A percentile compares a stretch with the other conserved stretches of the same genome.
Conservation (phyloP, 495 filamentous ascomycete genomes). For the Hypoxylon fuscum region DNA sequence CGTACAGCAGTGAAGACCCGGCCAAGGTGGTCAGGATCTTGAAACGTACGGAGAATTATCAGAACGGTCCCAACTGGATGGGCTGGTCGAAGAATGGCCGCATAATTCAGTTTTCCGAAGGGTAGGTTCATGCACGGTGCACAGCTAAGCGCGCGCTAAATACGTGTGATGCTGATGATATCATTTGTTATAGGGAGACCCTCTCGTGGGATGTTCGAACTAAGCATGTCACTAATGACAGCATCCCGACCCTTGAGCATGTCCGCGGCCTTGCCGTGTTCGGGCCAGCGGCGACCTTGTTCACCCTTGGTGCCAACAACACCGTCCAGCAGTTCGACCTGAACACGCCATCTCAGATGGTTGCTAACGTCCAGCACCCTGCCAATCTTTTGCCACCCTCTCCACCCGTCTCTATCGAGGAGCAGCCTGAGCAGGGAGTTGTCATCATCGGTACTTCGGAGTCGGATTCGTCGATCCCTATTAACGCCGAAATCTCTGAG, state of each 20-base stretch:
- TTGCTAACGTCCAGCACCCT: conserved; percentile 83
- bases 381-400: conserved; percentile 78
- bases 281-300: conserved; percentile 88
- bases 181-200: conserved; percentile 72
- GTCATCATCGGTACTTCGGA: conserved; percentile 53
- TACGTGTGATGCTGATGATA: conserved; percentile 41
- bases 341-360: conserved; percentile 77
- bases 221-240: conserved; percentile 89
- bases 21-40: conserved; percentile 88
- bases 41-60: conserved; percentile 77
- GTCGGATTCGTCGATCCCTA: conserved; percentile 59
- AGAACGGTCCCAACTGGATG: conserved; percentile 90
- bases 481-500: conserved; percentile 67
- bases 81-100: conserved; percentile 98
- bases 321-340: conserved; percentile 95
- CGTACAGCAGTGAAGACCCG: conserved; percentile 74
- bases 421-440: conserved; percentile 56
- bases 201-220: conserved; percentile 96
- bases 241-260: conserved; percentile 83
- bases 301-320: conserved; percentile 87
- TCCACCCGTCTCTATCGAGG: conserved; percentile 79
- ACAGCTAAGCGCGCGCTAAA: conserved; percentile 52
- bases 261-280: conserved; percentile 86
- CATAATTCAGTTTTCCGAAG: conserved; percentile 91
- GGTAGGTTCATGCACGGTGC: conserved; percentile 66